phyloP scores from a whole-genome alignment of 1,139 yeast genomes.

The Sugiyamaella sp. region DNA sequence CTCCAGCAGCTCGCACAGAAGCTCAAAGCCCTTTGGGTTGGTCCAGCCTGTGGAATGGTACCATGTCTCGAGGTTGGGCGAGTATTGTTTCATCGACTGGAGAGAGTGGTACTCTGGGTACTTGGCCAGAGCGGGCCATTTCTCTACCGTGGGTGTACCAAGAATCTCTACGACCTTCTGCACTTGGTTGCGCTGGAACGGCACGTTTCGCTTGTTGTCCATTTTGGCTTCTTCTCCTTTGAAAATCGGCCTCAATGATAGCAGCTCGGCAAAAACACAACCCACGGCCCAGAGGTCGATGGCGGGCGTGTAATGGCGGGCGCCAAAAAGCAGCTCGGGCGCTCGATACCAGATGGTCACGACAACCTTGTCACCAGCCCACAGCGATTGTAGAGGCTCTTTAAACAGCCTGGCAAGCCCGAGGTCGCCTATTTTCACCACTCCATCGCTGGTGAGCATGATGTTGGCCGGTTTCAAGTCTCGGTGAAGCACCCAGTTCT shows the following conservation, averaged over 20 bases:
- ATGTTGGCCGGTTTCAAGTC: conserved; percentile 97
- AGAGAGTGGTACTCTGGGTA: conserved; percentile 84
- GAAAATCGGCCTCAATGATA: conserved; percentile 88
- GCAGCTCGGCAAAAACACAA: conserved; percentile 88
- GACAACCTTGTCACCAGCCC: conserved; percentile 94
- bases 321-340: conserved; percentile 87
- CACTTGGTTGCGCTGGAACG: conserved; percentile 91
- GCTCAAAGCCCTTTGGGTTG: conserved; percentile 65
- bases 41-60: conserved; percentile 77
- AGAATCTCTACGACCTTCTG: conserved; percentile 86
- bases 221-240: conserved; percentile 98
- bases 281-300: conserved; percentile 98
- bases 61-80: conserved; percentile 78
- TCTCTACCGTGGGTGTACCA: conserved; percentile 76
- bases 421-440: conserved; percentile 92
- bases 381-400: conserved; percentile 85
- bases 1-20: conserved; percentile 64
- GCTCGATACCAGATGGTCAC: conserved; percentile 99
- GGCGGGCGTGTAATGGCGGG: conserved; percentile 93
- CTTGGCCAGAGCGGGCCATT: conserved; percentile 76
- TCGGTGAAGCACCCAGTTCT: conserved; percentile 94
- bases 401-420: conserved; percentile 92
- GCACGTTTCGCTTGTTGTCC: conserved; percentile 89
- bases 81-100: conserved; percentile 64
- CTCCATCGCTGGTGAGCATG: conserved; percentile 89